Evolutionary conservation across 176 grass and related monocot species (phyloP).

Genomic region (Stipa capillata): DNA sequence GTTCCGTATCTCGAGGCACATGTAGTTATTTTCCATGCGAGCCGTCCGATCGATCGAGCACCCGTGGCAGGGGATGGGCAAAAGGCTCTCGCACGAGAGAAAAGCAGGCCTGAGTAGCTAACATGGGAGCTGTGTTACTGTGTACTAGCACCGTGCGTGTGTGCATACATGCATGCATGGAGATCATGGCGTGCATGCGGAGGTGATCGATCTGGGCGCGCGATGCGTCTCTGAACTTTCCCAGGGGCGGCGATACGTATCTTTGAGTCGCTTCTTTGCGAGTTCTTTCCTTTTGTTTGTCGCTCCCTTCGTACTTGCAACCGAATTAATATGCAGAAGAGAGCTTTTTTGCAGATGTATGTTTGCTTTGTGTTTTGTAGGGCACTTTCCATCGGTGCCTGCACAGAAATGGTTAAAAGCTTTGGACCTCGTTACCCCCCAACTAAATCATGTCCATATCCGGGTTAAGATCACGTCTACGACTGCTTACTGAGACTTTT

Average conservation of each 20-base stretch:
- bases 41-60: background rate
- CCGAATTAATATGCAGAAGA: no score
- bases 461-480: background rate
- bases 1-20: background rate
- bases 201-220: no score
- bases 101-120: background rate
- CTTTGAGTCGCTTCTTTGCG: background rate
- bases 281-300: background rate
- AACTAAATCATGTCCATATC: background rate
- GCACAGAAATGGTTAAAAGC: background rate
- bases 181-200: no score
- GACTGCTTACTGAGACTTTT: background rate
- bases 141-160: background rate
- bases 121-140: background rate
- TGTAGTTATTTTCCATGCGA: background rate
- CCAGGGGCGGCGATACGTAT: background rate
- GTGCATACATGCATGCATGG: background rate
- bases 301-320: background rate
- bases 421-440: background rate
- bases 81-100: background rate
- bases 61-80: background rate
- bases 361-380: background rate
- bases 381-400: background rate
- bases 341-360: no score
- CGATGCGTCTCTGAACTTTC: background rate